Base-by-base conservation (phyloP, 257 asterid species). In the Anisodus tanguticus region DNA sequence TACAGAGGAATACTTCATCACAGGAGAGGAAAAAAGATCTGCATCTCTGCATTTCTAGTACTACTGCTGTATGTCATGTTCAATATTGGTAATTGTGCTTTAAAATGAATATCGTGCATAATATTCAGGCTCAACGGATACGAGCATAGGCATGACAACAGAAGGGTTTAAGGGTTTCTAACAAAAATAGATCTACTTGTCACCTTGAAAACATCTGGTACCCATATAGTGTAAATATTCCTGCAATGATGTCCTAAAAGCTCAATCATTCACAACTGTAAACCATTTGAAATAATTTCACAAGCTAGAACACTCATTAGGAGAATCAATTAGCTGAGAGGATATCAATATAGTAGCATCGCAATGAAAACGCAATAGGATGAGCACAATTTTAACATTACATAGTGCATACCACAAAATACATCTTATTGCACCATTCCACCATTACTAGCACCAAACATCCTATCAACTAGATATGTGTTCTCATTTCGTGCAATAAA, bases 361-460 rank as follows among this genome's bases (percentile, higher is more conserved):
- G 79, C 9, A 9, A 43, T 17, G 79, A 19, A 49, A 49, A 49
- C 5, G 19, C 60, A 11, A 51, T 17, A 76, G 63, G 63, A 13
- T 67, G 53, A 39, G 31, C 13, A 37, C 4, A 6, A 69, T 8
- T 39, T 39, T 39, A 2, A 26, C 77, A 15, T 15, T 41, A 53
- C 3, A 15, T 67, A 39, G 0, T 74, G 62, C 43, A 11, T 4
- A 41, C 35, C 16, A 47, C 19, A 5, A 47, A 47, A 49, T 19
- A 47, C 17, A 26, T 11, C 43, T 15, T 74, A 47, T 74, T 74
- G 81, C 81, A 74, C 35, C 81, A 76, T 76, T 51, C 45, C 12
- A 26, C 81, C 9, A 76, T n/a, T 13, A 51, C 13, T 22, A 2
- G 9, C 47, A 22, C 92, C 93, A 51, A 69, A 51, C 81, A 76